phyloP scores from a whole-genome alignment of 1,284 basidiomycete genomes.

The Cronartium quercuum region DNA sequence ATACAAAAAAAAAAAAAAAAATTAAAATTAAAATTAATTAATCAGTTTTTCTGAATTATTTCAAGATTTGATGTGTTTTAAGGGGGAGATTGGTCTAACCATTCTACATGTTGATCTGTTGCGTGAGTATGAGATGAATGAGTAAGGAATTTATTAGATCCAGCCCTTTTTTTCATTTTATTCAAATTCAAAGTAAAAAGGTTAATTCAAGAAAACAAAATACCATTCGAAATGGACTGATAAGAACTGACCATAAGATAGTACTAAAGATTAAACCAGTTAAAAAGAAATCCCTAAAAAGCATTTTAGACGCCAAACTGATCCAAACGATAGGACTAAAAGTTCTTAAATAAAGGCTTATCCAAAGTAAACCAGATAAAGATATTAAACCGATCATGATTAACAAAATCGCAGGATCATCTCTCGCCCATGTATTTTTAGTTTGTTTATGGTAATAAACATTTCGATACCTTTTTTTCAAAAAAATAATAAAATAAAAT shows the following conservation, averaged over 20 bases:
- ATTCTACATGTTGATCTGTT: slow-evolving; percentile 50
- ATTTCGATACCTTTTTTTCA: slow-evolving; percentile 61
- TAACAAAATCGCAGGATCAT: slow-evolving; percentile 86
- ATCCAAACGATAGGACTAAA: slow-evolving; percentile 55
- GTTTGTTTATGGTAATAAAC: slow-evolving; percentile 93
- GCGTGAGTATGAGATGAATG: slow-evolving; percentile 64
- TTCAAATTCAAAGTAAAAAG: not conserved
- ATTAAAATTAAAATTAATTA: not conserved
- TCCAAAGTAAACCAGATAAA: slow-evolving; percentile 77
- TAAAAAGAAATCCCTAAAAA: slow-evolving; percentile 76
- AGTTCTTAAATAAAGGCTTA: slow-evolving; percentile 67
- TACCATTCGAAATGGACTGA: slow-evolving; percentile 5
- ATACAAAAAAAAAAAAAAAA: not conserved
- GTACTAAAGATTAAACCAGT: slow-evolving; percentile 67
- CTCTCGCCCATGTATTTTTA: slow-evolving; percentile 95
- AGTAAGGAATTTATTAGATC: slow-evolving; percentile 64
- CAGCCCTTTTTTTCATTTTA: slow-evolving; percentile 58
- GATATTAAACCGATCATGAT: slow-evolving; percentile 59
- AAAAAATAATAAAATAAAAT: slow-evolving; percentile 42
- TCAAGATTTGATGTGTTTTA: slow-evolving; percentile 65
- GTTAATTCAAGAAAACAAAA: not conserved
- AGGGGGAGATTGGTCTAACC: slow-evolving; percentile 45
- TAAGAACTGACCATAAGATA: slow-evolving; percentile 61
- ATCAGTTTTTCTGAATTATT: slow-evolving; percentile 54
- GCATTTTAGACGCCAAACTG: slow-evolving; percentile 67